Base-by-base conservation (phyloP, 148 eudicot genomes). In the Nyssa sinensis region DNA sequence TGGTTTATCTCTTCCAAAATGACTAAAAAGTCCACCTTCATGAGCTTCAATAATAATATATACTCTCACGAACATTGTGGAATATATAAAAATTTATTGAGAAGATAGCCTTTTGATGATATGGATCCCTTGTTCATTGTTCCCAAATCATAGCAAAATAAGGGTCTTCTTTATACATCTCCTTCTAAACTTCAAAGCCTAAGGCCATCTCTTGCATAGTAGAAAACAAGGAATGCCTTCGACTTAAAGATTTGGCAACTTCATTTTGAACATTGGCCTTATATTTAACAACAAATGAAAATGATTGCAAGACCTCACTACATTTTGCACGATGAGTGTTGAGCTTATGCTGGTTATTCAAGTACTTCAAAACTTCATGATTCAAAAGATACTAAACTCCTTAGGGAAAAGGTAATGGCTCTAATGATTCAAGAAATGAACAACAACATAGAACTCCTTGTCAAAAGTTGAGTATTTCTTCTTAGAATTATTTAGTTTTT, bases 241-340 rank as follows among this genome's bases (percentile, higher is more conserved):
- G 64, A 27, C 70, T 77, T 5, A 77, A 37, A 4, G 80, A 70
- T 47, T 70, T 70, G 4, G 63, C 74, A 34, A 77, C 75, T 4
- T 12, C 28, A 30, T 77, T 77, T 9, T 10, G 10, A 0, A 12
- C 11, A 7, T 70, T 70, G 2, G 64, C 6, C 7, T 77, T 62
- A 27, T 77, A 75, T 13, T 53, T 31, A 51, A 77, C 23, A 24
- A 33, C 44, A 64, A 77, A 77, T 7, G 28, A 7, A 16, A 7
- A 77, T 0, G 21, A 11, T 49, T 77, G 80, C 9, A 70, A 32
- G 7, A 60, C 62, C 14, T 41, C 74, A 7, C 63, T 34, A 75
- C 75, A 77, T 25, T 71, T 77, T 0, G 62, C 69, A 32, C 70
- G 75, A 1, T 75, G n/a, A 0, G 4, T 25, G 23, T 63, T 77